These are phyloP conservation scores for Kickxella alabastrina DNA, from an alignment of 192 early-diverging fungal genomes.

Conservation along the genomic window DNA sequence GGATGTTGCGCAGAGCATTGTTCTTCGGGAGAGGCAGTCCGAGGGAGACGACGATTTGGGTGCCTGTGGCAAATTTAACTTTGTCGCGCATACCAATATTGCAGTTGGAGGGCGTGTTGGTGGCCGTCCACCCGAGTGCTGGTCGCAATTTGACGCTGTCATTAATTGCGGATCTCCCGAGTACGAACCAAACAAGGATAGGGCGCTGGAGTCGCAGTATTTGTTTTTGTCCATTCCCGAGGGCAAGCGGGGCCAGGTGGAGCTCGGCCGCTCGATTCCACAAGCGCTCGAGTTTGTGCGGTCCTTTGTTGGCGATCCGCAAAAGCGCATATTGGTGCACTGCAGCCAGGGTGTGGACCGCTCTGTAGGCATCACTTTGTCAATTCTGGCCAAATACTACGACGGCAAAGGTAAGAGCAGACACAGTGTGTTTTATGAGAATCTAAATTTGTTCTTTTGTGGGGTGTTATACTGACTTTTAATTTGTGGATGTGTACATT, in stretches of 20 bases:
- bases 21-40: too few relatives aligned
- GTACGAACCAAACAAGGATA: slow-evolving; percentile 31
- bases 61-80: slow-evolving; percentile 7
- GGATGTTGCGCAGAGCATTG: too few relatives aligned
- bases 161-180: slow-evolving; percentile 73
- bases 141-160: slow-evolving; percentile 70
- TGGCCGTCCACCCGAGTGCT: slow-evolving; percentile 58
- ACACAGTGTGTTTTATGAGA: too few relatives aligned
- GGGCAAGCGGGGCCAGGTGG: slow-evolving; percentile 81
- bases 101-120: slow-evolving; percentile 56
- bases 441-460: too few relatives aligned
- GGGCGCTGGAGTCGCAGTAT: slow-evolving; percentile 38
- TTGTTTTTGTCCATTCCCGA: slow-evolving; percentile 76
- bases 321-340: slow-evolving; percentile 61
- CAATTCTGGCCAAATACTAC: slow-evolving; percentile 59
- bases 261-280: slow-evolving; percentile 57
- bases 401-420: slow-evolving; percentile 44
- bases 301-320: slow-evolving; percentile 25
- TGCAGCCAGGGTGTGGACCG: slow-evolving; percentile 80
- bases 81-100: slow-evolving; percentile 59
- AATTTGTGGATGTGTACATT: too few relatives aligned
- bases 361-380: slow-evolving; percentile 74
- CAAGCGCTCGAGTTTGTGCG: slow-evolving; percentile 55
- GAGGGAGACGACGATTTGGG: too few relatives aligned
- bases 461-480: too few relatives aligned